A percentile compares a stretch with the other conserved stretches of the same genome.
These are phyloP conservation scores for Psidium guajava DNA, from an alignment of 345 rosid genomes.

Conservation along the genomic window DNA sequence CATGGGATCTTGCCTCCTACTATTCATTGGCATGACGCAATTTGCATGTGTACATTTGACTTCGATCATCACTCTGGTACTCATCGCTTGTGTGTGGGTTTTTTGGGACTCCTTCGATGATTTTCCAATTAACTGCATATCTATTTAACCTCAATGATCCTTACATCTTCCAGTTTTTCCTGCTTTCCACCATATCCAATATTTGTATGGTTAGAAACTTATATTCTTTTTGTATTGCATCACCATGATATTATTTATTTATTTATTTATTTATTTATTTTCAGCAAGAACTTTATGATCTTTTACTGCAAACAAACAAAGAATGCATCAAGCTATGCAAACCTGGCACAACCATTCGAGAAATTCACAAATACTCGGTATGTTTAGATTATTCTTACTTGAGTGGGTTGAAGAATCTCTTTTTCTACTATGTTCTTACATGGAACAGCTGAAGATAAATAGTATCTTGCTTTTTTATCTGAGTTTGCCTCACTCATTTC, in stretches of 20 bases:
- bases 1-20: not conserved
- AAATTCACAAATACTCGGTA: slow-evolving; percentile 76
- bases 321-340: slow-evolving; percentile 65
- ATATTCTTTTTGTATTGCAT: not conserved
- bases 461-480: not conserved
- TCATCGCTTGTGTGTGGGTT: not conserved
- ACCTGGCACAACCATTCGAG: slow-evolving; percentile 65
- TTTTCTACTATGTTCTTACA: not conserved
- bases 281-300: slow-evolving; percentile 84
- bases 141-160: not conserved
- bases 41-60: not conserved
- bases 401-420: not conserved
- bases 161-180: not conserved
- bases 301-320: slow-evolving; percentile 77
- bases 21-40: not conserved
- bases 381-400: not conserved
- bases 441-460: not conserved
- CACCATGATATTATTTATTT: not conserved
- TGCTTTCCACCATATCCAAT: not conserved
- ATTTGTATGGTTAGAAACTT: not conserved
- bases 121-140: not conserved
- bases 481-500: not conserved
- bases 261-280: not conserved
- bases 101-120: not conserved
- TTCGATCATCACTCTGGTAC: not conserved